Conservation (phyloP, 176 grass and related monocot species). For the Triticum timopheevii region DNA sequence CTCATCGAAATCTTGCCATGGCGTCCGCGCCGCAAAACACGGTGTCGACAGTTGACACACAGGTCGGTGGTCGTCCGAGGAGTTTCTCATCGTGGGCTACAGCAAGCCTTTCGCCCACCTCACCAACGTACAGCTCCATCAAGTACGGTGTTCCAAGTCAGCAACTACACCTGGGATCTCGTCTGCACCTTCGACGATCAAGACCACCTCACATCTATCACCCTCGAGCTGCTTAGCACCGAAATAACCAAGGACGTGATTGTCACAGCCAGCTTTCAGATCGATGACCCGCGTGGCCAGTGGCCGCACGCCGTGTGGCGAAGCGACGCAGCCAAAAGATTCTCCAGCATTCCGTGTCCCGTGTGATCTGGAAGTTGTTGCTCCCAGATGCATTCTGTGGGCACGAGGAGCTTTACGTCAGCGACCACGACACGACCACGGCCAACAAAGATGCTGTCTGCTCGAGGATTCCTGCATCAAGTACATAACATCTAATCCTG, state of each 20-base stretch:
- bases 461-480: neutral
- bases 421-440: no score
- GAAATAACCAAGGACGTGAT: neutral
- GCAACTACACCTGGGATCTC: no score
- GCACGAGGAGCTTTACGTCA: neutral
- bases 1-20: no score
- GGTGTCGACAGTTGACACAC: no score
- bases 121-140: no score
- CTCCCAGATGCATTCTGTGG: neutral
- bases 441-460: neutral
- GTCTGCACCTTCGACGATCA: no score
- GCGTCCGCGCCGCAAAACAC: no score
- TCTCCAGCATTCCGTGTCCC: neutral
- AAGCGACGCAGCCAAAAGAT: neutral
- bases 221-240: neutral
- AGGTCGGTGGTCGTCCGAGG: no score
- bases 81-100: no score
- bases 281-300: neutral
- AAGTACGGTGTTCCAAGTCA: no score
- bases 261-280: neutral
- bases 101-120: no score
- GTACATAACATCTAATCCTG: neutral
- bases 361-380: neutral
- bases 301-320: neutral
- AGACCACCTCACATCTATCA: neutral